Evolutionary conservation across 208 protist species (phyloP).

Genomic region (Trypanosoma brucei): DNA sequence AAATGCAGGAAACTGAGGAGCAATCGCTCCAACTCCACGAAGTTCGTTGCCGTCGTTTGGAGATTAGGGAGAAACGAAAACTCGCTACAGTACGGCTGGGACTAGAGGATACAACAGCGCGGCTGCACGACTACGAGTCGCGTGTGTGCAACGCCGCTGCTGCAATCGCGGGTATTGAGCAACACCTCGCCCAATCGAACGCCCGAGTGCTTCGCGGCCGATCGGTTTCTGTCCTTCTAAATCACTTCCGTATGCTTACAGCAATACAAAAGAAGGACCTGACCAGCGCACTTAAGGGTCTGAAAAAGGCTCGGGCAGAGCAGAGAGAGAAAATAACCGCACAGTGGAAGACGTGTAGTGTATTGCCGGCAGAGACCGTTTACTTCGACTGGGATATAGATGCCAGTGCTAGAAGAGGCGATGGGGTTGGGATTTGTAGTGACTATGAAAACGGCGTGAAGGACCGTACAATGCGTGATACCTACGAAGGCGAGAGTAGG

Average conservation of each 20-base stretch:
- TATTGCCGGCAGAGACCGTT: constrained; percentile 51
- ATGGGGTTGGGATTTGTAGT: not conserved
- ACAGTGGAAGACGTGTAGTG: constrained; percentile 49
- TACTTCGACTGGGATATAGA: constrained; percentile 44
- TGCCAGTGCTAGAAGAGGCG: not conserved
- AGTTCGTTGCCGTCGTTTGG: constrained; percentile 61
- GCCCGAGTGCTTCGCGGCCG: constrained; percentile 72
- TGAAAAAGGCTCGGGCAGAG: constrained; percentile 52
- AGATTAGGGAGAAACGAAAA: constrained; percentile 66
- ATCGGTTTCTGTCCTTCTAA: constrained; percentile 65
- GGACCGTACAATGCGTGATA: constrained; percentile 15
- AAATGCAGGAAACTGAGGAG: constrained; percentile 49
- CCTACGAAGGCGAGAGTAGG: not conserved
- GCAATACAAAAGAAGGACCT: constrained; percentile 41
- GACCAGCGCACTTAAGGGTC: constrained; percentile 36
- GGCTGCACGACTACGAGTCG: constrained; percentile 77
- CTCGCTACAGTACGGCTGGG: constrained; percentile 71
- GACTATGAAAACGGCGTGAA: not conserved
- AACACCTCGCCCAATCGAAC: constrained; percentile 80
- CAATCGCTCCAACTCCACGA: constrained; percentile 38
- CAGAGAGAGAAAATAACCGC: constrained; percentile 56
- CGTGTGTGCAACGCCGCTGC: constrained; percentile 77
- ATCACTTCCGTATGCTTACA: constrained; percentile 72
- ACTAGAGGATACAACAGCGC: constrained; percentile 66
- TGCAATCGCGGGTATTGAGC: constrained; percentile 82